phyloP scores from a whole-genome alignment of 164 flowering plant species.

The Magnolia officinalis region DNA sequence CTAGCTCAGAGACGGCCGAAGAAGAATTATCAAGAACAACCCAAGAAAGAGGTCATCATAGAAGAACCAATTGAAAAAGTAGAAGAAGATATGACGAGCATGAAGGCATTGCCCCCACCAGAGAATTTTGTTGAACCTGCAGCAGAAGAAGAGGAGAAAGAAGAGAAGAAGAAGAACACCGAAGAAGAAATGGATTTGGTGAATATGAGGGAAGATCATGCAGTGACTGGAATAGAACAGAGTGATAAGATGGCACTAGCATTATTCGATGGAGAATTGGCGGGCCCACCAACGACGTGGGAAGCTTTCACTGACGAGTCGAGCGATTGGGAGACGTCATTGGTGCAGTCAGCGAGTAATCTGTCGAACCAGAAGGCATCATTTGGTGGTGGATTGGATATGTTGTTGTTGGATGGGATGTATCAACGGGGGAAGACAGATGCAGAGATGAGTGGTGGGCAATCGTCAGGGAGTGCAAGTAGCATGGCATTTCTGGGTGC shows the following conservation, averaged over 20 bases:
- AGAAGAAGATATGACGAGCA: conserved; percentile 29
- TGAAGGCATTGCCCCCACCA: conserved; percentile 70
- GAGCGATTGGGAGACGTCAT: conserved; percentile 71
- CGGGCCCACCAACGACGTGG: conserved; percentile 40
- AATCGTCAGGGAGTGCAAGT: conserved; percentile 49
- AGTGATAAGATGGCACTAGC: conserved; percentile 65
- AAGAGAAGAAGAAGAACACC: conserved; percentile 2
- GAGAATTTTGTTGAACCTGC: conserved; percentile 19
- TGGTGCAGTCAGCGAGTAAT: conserved; percentile 40
- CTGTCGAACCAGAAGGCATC: conserved; percentile 29
- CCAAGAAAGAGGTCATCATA: conserved; percentile 15
- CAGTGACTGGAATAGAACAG: conserved; percentile 32
- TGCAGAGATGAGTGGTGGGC: background rate
- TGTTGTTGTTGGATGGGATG: conserved; percentile 48
- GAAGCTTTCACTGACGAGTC: conserved; percentile 41
- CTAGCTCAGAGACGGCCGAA: conserved; percentile 1
- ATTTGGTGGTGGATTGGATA: conserved; percentile 42
- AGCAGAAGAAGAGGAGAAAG: conserved; percentile 20
- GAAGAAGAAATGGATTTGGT: conserved; percentile 47
- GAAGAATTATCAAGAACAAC: background rate
- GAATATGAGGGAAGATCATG: conserved; percentile 35
- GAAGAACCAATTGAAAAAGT: background rate
- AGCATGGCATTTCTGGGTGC: conserved; percentile 42
- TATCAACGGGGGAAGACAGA: conserved; percentile 31
- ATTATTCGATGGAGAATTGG: conserved; percentile 46